Conservation (phyloP, 169 alveolate genomes). For the Sarcocystis neurona region DNA sequence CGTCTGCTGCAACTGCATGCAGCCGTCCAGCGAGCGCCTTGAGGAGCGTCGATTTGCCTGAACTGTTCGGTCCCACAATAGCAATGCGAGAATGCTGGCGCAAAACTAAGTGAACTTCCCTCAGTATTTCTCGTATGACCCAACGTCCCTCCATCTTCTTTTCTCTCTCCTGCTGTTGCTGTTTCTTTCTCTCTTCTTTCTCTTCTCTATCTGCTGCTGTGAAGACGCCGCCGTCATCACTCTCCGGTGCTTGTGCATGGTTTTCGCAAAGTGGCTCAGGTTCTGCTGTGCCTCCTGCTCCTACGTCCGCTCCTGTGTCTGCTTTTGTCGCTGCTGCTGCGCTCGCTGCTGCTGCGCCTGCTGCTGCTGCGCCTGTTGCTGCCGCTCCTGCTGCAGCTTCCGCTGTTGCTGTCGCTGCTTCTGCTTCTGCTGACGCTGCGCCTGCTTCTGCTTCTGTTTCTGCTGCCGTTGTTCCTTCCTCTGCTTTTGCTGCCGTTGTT, state of each 20-base stretch:
- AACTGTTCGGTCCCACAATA: conserved; percentile 66
- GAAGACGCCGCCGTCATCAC: no score
- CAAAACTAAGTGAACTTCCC: conserved; percentile 23
- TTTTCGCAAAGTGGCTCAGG: no score
- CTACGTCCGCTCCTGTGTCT: not conserved
- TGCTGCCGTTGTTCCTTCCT: conserved; percentile 44
- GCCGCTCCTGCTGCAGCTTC: not conserved
- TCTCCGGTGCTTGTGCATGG: no score
- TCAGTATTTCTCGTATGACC: not conserved
- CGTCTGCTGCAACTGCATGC: no score
- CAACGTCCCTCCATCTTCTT: not conserved
- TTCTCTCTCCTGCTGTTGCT: not conserved
- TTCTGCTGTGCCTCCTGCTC: not conserved
- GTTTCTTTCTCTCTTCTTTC: not conserved
- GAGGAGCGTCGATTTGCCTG: conserved; percentile 67
- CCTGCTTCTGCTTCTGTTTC: not conserved
- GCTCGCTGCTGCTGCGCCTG: not conserved
- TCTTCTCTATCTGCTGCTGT: not conserved
- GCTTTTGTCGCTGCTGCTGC: not conserved
- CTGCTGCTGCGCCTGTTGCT: not conserved
- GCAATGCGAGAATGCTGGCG: conserved; percentile 57
- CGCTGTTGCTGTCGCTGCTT: not conserved
- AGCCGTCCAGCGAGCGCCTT: conserved; percentile 55
- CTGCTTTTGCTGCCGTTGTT: conserved; percentile 55
- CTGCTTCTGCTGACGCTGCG: conserved; percentile 9